Evolutionary conservation across 2,329 filamentous ascomycete genomes (phyloP).

Genomic region (Beauveria sp.): DNA sequence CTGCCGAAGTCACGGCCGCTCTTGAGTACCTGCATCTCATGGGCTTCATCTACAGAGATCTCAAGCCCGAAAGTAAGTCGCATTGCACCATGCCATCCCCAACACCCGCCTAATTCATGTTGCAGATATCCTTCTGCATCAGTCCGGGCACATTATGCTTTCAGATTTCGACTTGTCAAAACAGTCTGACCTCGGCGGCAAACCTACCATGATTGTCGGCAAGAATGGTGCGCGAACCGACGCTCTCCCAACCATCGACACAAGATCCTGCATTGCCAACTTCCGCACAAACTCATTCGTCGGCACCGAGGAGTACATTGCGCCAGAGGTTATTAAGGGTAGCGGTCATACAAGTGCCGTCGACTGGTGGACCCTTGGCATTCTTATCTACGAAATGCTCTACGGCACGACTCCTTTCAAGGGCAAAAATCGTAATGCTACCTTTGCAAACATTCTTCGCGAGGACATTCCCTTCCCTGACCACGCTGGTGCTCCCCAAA

Average conservation of each 20-base stretch:
- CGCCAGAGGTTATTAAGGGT: slow-evolving; percentile 96
- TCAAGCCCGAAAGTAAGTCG: slow-evolving; percentile 91
- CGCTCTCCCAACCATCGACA: slow-evolving; percentile 93
- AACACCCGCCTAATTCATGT: slow-evolving; percentile 2
- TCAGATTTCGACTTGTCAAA: slow-evolving; percentile 98
- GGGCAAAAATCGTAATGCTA: slow-evolving; percentile 96
- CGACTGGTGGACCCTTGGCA: slow-evolving; percentile 98
- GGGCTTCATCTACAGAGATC: slow-evolving; percentile 97
- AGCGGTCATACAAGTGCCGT: slow-evolving; percentile 97
- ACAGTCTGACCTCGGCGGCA: slow-evolving; percentile 91
- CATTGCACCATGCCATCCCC: neutral
- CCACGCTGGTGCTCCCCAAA: slow-evolving; percentile 71
- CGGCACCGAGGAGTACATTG: slow-evolving; percentile 97
- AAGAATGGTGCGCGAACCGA: slow-evolving; percentile 81
- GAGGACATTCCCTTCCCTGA: slow-evolving; percentile 97
- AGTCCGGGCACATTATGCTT: slow-evolving; percentile 99
- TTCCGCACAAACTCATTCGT: slow-evolving; percentile 99
- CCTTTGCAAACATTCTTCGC: slow-evolving; percentile 92
- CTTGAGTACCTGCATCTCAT: slow-evolving; percentile 96
- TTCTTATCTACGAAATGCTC: slow-evolving; percentile 97
- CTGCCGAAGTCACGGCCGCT: slow-evolving; percentile 92
- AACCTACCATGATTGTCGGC: slow-evolving; percentile 94
- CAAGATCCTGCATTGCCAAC: slow-evolving; percentile 94
- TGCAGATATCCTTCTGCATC: slow-evolving; percentile 88
- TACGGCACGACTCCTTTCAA: slow-evolving; percentile 99